phyloP scores from a whole-genome alignment of 2,329 filamentous ascomycete genomes.

The Aspergillus sclerotialis region DNA sequence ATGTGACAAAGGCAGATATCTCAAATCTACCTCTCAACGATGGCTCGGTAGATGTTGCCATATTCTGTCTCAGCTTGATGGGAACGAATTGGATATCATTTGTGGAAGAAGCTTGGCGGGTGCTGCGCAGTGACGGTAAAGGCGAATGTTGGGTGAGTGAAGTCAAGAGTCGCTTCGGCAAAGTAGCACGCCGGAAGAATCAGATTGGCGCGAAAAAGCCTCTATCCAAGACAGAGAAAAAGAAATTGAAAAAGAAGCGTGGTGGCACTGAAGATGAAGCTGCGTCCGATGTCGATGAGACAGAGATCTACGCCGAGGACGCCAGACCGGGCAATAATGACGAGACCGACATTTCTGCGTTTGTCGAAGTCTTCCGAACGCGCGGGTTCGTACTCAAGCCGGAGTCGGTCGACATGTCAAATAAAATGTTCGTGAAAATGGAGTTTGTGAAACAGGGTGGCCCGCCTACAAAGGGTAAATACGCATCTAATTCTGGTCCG shows the following conservation, averaged over 20 bases:
- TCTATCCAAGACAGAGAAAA: slow-evolving; percentile 36
- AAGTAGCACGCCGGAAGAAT: slow-evolving; percentile 42
- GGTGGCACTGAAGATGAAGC: slow-evolving; percentile 43
- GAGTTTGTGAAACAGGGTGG: slow-evolving; percentile 76
- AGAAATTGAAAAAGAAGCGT: slow-evolving; percentile 39
- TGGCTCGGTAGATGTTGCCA: slow-evolving; percentile 72
- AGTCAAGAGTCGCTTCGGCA: slow-evolving; percentile 86
- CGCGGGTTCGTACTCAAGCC: slow-evolving; percentile 79
- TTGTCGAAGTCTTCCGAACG: slow-evolving; percentile 72
- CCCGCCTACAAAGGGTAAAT: slow-evolving; percentile 68
- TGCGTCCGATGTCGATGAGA: slow-evolving; percentile 36
- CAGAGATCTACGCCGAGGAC: slow-evolving; percentile 48
- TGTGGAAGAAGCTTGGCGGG: slow-evolving; percentile 87
- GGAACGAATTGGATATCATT: slow-evolving; percentile 98
- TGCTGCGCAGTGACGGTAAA: slow-evolving; percentile 75
- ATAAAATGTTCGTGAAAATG: slow-evolving; percentile 99
- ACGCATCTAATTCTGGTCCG: slow-evolving; percentile 34
- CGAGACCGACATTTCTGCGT: slow-evolving; percentile 80
- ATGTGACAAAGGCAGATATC: slow-evolving; percentile 86
- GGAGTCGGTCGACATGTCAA: slow-evolving; percentile 68
- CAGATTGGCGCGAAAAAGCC: slow-evolving; percentile 30
- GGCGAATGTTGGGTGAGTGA: slow-evolving; percentile 94
- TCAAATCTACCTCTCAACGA: slow-evolving; percentile 70
- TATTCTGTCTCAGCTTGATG: slow-evolving; percentile 97
- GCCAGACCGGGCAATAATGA: slow-evolving; percentile 49